phyloP scores from a whole-genome alignment of 805 yeast genomes.

The Allodekkera sacchari region DNA sequence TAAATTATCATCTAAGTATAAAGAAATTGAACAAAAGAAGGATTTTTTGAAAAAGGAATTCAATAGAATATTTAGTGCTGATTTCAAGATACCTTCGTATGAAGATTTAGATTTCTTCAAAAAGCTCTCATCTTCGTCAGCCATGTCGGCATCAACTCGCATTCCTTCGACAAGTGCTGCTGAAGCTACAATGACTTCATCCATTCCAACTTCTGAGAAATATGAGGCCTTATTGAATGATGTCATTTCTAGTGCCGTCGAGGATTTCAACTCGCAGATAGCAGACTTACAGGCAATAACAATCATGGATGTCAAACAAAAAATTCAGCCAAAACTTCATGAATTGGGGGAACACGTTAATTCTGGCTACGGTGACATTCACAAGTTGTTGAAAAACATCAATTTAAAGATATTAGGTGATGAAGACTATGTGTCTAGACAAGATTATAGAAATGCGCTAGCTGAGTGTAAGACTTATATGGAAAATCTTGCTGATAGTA shows the following conservation, averaged over 20 bases:
- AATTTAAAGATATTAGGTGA: slow-evolving; percentile 9
- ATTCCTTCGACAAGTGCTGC: neutral
- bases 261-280: slow-evolving; percentile 31
- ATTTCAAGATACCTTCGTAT: slow-evolving; percentile 20
- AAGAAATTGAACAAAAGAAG: slow-evolving; percentile 22
- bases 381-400: slow-evolving; percentile 17
- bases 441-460: slow-evolving; percentile 37
- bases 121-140: slow-evolving; percentile 5
- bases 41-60: slow-evolving; percentile 24
- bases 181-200: neutral
- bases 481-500: slow-evolving; percentile 21
- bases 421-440: slow-evolving; percentile 33
- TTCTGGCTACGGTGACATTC: slow-evolving; percentile 21
- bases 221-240: slow-evolving; percentile 25
- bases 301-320: slow-evolving; percentile 20
- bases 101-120: slow-evolving; percentile 18
- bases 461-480: slow-evolving; percentile 23
- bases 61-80: slow-evolving; percentile 21
- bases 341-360: slow-evolving; percentile 21
- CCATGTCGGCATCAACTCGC: neutral
- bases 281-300: slow-evolving; percentile 20
- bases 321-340: slow-evolving; percentile 27
- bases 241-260: slow-evolving; percentile 30
- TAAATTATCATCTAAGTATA: slow-evolving; percentile 19
- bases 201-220: slow-evolving; percentile 18